Evolutionary conservation across 371 early-diverging fungal species (phyloP), one percentile per base, ranked within the genome.

Genomic region (Mortierella sp.): DNA sequence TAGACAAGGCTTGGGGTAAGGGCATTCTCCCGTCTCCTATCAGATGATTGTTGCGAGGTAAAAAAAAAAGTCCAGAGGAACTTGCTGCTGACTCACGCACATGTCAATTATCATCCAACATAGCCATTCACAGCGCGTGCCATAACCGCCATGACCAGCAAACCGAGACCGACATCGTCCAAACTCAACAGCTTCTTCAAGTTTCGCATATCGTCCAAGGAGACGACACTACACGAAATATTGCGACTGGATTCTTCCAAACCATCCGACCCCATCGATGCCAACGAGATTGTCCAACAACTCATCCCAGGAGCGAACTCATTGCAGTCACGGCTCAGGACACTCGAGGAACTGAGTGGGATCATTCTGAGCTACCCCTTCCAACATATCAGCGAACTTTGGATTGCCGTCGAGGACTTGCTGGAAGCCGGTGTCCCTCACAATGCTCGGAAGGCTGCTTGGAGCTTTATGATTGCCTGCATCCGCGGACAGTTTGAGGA

Each of bases 391-490:
- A 89, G 90, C 50, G 91, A 92, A 74, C 88, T 92, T 5, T 92
- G 91, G 80, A 86, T 90, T 44, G 86, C 89, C 9, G 87, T 92
- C 11, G 85, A 90, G 64, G 92, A 92, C 66, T 85, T 91, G 24
- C 71, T 92, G 41, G 84, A 87, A 26, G 79, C 87, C 8, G 85
- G 79, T 29, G 87, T 87, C 70, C 89, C 90, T 14, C 82, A 86
- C 19, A 91, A 91, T 68, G 91, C 91, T 13, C 87, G 93, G 13
- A 90, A 89, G 68, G 80, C 82, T 16, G 92, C 88, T 0, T 92
- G 91, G 87, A 86, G 89, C 53, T 91, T 92, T 70, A 91, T 93
- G 91, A 85, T 88, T 61, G 89, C 91, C 19, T 91, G 91, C 71
- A 91, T 91, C 65, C 73, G 80, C n/a, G 90, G 91, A 4, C 92